A percentile compares a stretch with the other conserved stretches of the same genome.
These are phyloP conservation scores for Rubroshorea leprosula DNA, from an alignment of 345 rosid genomes.

Conservation along the genomic window DNA sequence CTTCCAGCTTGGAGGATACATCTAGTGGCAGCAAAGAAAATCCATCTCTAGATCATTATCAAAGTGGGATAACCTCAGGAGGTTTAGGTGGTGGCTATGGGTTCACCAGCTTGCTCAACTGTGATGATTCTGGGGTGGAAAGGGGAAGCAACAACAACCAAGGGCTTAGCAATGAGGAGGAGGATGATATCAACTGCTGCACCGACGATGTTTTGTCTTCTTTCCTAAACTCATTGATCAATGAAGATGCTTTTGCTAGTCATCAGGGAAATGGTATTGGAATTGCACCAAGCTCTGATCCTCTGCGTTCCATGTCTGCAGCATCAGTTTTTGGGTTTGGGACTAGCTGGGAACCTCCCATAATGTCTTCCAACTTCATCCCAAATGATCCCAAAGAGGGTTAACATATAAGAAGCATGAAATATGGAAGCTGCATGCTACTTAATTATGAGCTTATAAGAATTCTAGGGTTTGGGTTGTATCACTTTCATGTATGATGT, in stretches of 20 bases:
- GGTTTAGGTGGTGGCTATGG: background rate
- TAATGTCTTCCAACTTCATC: constrained; percentile 23
- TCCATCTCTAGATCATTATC: background rate
- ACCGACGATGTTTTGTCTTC: constrained; percentile 45
- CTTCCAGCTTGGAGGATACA: constrained; percentile 24
- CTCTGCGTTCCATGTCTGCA: constrained; percentile 12
- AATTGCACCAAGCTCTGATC: constrained; percentile 6
- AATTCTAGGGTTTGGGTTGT: constrained; percentile 2
- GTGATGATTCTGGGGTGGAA: constrained; percentile 10
- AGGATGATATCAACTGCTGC: constrained; percentile 25
- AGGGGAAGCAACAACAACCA: constrained; percentile 10
- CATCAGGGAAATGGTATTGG: constrained; percentile 15
- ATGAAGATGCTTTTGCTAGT: constrained; percentile 35
- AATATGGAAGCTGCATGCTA: background rate
- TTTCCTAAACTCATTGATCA: constrained; percentile 48
- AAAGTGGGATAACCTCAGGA: background rate
- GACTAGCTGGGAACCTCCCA: constrained; percentile 33
- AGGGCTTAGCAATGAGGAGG: constrained; percentile 15
- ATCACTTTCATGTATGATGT: background rate
- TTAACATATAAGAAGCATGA: background rate
- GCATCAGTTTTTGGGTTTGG: constrained; percentile 21
- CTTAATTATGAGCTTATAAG: background rate
- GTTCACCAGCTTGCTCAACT: constrained; percentile 12
- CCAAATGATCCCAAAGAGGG: constrained; percentile 17
- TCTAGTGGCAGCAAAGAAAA: constrained; percentile 13